These are phyloP conservation scores for Syncephalis fuscata DNA, from an alignment of 371 early-diverging fungal genomes.

Conservation along the genomic window DNA sequence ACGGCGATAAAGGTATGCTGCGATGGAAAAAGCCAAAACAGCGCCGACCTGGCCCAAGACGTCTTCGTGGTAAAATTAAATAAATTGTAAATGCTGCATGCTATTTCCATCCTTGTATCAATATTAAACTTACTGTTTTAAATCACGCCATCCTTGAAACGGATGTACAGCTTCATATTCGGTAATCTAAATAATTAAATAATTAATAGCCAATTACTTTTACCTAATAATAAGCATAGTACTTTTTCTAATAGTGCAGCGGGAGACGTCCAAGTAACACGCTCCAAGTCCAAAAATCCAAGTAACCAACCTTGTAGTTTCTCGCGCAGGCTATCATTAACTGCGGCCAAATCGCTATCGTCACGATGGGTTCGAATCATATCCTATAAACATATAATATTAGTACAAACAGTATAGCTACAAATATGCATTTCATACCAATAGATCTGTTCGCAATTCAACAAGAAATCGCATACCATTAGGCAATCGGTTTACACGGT, in stretches of 20 bases:
- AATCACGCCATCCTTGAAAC: slow-evolving; percentile 47
- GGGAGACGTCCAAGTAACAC: slow-evolving; percentile 63
- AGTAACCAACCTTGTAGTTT: slow-evolving; percentile 48
- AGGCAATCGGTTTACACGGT: slow-evolving; percentile 47
- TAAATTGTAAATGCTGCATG: background rate
- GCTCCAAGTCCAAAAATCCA: slow-evolving; percentile 45
- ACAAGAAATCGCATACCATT: slow-evolving; percentile 60
- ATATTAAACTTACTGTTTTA: slow-evolving; percentile 33
- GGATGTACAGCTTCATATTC: slow-evolving; percentile 74
- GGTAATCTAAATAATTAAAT: slow-evolving; percentile 23
- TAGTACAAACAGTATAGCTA: too few species aligned
- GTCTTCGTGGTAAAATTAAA: slow-evolving; percentile 8
- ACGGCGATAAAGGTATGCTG: slow-evolving; percentile 48
- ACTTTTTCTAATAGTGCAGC: slow-evolving; percentile 64
- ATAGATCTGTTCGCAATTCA: slow-evolving; percentile 47
- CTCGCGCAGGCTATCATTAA: slow-evolving; percentile 36
- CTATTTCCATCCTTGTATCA: too few species aligned
- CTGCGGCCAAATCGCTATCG: slow-evolving; percentile 17
- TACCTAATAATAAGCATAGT: background rate
- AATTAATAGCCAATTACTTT: background rate
- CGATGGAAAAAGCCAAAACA: slow-evolving; percentile 67
- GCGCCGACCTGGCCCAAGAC: slow-evolving; percentile 56
- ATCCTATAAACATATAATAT: too few species aligned
- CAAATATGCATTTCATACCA: slow-evolving; percentile 31
- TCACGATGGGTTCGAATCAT: too few species aligned